Percentiles rank a stretch among this genome's conserved stretches.
Conservation (phyloP, 2,329 filamentous ascomycete genomes). For the Colletotrichum somersetense region DNA sequence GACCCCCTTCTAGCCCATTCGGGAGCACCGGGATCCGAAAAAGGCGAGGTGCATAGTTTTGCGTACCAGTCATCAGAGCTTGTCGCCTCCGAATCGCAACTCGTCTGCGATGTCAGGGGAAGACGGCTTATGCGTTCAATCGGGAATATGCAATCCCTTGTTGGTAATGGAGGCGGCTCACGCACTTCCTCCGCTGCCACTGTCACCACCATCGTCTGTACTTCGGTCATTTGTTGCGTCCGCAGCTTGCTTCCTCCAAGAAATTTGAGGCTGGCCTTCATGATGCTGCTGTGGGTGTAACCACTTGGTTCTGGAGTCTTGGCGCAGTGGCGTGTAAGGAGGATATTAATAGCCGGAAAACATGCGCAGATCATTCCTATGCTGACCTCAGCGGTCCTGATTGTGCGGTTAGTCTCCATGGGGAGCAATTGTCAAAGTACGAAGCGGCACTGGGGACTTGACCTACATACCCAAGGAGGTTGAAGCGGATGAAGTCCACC, state of each 20-base stretch:
- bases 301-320: not conserved
- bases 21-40: not conserved
- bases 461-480: conserved; percentile 29
- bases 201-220: not conserved
- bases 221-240: not conserved
- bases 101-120: not conserved
- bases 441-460: not conserved
- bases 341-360: conserved; percentile 46
- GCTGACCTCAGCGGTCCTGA: conserved; percentile 48
- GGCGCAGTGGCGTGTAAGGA: conserved; percentile 5
- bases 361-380: conserved; percentile 51
- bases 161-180: no score
- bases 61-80: not conserved
- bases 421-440: not conserved
- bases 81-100: no score
- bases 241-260: not conserved
- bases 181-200: not conserved
- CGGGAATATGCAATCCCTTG: not conserved
- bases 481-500: conserved; percentile 38
- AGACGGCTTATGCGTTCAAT: not conserved
- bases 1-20: not conserved
- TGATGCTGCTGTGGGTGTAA: not conserved
- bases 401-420: not conserved
- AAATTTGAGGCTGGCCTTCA: not conserved
- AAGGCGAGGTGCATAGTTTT: not conserved